Percentiles rank a stretch among this genome's conserved stretches.
Evolutionary conservation across 164 flowering plant species (phyloP).

Genomic region (Malania oleifera): DNA sequence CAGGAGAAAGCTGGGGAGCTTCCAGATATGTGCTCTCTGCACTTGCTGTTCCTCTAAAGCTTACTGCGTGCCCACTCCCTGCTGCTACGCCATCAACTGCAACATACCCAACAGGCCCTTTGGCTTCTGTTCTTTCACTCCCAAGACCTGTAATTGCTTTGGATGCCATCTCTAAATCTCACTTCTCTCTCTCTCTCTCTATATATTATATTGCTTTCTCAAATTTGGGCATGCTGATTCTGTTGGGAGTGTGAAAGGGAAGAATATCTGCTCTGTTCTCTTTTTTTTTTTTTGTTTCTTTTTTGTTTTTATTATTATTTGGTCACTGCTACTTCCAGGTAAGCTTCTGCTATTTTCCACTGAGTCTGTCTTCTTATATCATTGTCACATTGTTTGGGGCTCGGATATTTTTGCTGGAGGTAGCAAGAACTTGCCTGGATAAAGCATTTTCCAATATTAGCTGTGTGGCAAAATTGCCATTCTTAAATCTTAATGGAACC

Average conservation of each 20-base stretch:
- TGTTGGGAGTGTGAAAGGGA: conserved; percentile 31
- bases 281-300: conserved; percentile 27
- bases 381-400: neutral
- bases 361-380: too few relatives aligned
- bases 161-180: conserved; percentile 65
- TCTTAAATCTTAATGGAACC: conserved; percentile 14
- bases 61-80: conserved; percentile 74
- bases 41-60: conserved; percentile 84
- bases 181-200: neutral
- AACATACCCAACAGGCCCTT: conserved; percentile 92
- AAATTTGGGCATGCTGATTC: conserved; percentile 19
- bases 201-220: conserved; percentile 2
- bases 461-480: conserved; percentile 13
- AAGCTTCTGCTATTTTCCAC: conserved; percentile 20
- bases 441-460: conserved; percentile 6
- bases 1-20: conserved; percentile 63
- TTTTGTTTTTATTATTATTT: neutral
- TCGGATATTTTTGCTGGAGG: conserved; percentile 15
- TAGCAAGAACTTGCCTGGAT: conserved; percentile 22
- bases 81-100: conserved; percentile 95
- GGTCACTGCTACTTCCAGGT: conserved; percentile 26
- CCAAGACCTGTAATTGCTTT: conserved; percentile 90
- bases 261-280: conserved; percentile 33
- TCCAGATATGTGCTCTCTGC: conserved; percentile 74
- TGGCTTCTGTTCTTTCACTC: conserved; percentile 88